A percentile compares a stretch with the other conserved stretches of the same genome.
phyloP scores from a whole-genome alignment of 805 yeast genomes.

The Cyberlindnera xishuangbannaensis region DNA sequence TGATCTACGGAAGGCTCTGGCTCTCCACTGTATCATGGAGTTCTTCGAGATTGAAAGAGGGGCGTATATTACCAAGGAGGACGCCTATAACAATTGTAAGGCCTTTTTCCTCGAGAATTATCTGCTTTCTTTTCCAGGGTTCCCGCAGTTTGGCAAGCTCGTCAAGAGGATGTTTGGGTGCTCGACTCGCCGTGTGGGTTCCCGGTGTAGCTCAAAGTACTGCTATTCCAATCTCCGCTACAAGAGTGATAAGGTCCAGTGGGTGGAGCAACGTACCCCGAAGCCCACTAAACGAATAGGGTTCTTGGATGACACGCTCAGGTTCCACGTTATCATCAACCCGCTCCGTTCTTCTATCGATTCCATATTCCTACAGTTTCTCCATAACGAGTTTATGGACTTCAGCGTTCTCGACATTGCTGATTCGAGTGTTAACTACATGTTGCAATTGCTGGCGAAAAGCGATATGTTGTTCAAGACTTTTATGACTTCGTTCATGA shows the following conservation, averaged over 20 bases:
- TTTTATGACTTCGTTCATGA: constrained; percentile 1
- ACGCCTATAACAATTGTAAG: not conserved
- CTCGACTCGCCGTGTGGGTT: constrained; percentile 51
- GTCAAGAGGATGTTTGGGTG: constrained; percentile 6
- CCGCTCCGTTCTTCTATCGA: constrained; percentile 8
- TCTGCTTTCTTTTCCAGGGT: constrained; percentile 1
- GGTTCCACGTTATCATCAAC: constrained; percentile 3
- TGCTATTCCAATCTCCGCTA: constrained; percentile 41
- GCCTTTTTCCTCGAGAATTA: not conserved
- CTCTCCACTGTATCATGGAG: too few species aligned
- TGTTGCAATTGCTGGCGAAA: constrained; percentile 10
- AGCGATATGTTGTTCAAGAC: constrained; percentile 13
- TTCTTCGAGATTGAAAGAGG: too few species aligned
- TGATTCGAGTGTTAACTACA: constrained; percentile 1
- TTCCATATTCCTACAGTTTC: constrained; percentile 5
- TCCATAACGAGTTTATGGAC: constrained; percentile 7
- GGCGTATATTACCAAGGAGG: not conserved
- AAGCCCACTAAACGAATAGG: not conserved
- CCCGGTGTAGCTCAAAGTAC: constrained; percentile 76
- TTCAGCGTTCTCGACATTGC: not conserved
- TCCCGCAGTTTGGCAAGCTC: constrained; percentile 14
- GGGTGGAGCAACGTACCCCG: constrained; percentile 6
- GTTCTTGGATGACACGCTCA: constrained; percentile 4
- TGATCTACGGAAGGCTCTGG: too few species aligned
- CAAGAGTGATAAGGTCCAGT: not conserved